Conservation (phyloP, 352 stramenopile species). For the Phytophthora kernoviae region DNA sequence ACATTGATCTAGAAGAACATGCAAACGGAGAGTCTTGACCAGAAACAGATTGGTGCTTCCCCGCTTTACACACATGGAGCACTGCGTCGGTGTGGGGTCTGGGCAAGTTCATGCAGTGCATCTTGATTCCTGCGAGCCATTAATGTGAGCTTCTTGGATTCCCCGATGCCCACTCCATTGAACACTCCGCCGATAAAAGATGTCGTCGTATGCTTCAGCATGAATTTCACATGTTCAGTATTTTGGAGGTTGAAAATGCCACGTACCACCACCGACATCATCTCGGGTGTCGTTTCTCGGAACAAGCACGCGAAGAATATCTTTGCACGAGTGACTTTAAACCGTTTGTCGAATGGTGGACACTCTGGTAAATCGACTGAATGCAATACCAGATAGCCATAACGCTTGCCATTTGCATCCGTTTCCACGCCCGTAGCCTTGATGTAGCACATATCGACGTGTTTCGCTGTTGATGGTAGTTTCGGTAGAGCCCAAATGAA, state of each 20-base stretch:
- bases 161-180: conserved; percentile 43
- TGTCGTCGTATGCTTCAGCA: conserved; percentile 32
- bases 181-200: conserved; percentile 44
- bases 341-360: conserved; percentile 36
- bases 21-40: conserved; percentile 19
- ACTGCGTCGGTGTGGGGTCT: conserved; percentile 11
- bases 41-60: conserved; percentile 17
- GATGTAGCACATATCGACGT: conserved; percentile 47
- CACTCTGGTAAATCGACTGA: conserved; percentile 41
- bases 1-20: conserved; percentile 35
- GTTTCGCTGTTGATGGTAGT: conserved; percentile 24
- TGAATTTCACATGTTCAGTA: conserved; percentile 25
- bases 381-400: conserved; percentile 55
- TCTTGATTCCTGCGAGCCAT: conserved; percentile 24
- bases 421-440: conserved; percentile 44
- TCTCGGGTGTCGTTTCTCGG: conserved; percentile 31
- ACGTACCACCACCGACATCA: conserved; percentile 44
- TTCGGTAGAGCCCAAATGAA: conserved; percentile 53
- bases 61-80: conserved; percentile 30
- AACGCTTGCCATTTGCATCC: conserved; percentile 32
- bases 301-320: conserved; percentile 46
- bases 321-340: conserved; percentile 33
- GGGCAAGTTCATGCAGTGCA: conserved; percentile 6
- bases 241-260: conserved; percentile 51
- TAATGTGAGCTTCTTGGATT: conserved; percentile 59